Percentiles rank a stretch among this genome's conserved stretches.
Evolutionary conservation across 805 yeast genomes (phyloP).

Genomic region (baker's yeast (Saccharomyces cerevisiae)): DNA sequence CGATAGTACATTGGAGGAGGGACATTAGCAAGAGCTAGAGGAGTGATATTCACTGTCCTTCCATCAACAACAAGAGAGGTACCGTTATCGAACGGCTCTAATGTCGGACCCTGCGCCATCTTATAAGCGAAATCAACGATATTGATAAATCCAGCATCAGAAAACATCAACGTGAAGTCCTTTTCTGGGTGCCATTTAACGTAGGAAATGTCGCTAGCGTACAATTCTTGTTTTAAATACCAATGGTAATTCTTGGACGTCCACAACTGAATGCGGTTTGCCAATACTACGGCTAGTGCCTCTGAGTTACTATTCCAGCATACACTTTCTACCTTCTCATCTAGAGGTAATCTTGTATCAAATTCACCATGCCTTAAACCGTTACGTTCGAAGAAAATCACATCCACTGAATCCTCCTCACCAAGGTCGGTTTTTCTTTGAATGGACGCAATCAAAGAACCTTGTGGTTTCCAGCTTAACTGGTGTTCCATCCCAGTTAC

Average conservation of each 20-base stretch:
- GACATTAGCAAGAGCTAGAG: slow-evolving; percentile 73
- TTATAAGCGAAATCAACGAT: slow-evolving; percentile 61
- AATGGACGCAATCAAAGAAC: slow-evolving; percentile 74
- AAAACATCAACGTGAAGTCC: slow-evolving; percentile 65
- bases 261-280: slow-evolving; percentile 74
- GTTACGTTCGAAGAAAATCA: slow-evolving; percentile 84
- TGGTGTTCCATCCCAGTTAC: slow-evolving; percentile 70
- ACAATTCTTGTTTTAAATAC: slow-evolving; percentile 81
- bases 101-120: slow-evolving; percentile 59
- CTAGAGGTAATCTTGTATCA: slow-evolving; percentile 50
- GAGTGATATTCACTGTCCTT: slow-evolving; percentile 59
- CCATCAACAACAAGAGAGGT: slow-evolving; percentile 81
- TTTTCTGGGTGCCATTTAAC: slow-evolving; percentile 85
- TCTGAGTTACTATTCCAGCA: slow-evolving; percentile 82
- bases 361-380: slow-evolving; percentile 90
- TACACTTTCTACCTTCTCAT: slow-evolving; percentile 41
- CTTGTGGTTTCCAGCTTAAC: slow-evolving; percentile 86
- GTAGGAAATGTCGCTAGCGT: slow-evolving; percentile 30
- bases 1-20: slow-evolving; percentile 91
- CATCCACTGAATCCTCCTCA: slow-evolving; percentile 33
- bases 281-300: slow-evolving; percentile 58
- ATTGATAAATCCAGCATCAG: slow-evolving; percentile 44
- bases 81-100: slow-evolving; percentile 65
- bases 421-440: slow-evolving; percentile 47
- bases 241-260: slow-evolving; percentile 88